These are phyloP conservation scores for Phaeosphaeriaceae sp. DNA, from an alignment of 2,329 filamentous ascomycete species.

Conservation along the genomic window DNA sequence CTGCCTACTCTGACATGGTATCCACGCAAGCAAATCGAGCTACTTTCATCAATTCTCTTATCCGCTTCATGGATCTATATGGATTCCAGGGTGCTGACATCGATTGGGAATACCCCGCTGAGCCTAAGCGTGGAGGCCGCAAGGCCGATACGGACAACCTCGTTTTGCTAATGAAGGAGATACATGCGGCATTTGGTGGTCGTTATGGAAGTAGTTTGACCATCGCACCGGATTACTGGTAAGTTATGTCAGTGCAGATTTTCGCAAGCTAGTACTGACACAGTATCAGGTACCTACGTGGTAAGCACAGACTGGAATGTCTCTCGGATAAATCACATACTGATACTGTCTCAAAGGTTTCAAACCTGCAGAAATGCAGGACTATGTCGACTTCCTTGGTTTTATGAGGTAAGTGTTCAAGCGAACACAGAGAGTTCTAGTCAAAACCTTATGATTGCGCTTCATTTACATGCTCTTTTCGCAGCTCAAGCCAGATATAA, in stretches of 20 bases:
- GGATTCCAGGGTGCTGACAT: slow-evolving; percentile 56
- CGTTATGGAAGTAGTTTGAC: slow-evolving; percentile 35
- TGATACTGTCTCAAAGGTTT: slow-evolving; percentile 15
- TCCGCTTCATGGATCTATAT: slow-evolving; percentile 51
- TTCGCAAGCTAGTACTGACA: not conserved
- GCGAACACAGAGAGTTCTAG: not conserved
- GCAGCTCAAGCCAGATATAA: not conserved
- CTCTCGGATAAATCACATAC: not conserved
- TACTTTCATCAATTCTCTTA: slow-evolving; percentile 48
- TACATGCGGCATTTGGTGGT: slow-evolving; percentile 18
- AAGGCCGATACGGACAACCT: slow-evolving; percentile 42
- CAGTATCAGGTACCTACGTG: not conserved
- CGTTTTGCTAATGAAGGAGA: slow-evolving; percentile 25
- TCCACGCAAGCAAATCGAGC: slow-evolving; percentile 24
- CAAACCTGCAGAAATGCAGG: slow-evolving; percentile 47
- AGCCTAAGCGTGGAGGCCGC: slow-evolving; percentile 45
- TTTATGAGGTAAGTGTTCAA: slow-evolving; percentile 17
- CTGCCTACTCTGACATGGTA: slow-evolving; percentile 40
- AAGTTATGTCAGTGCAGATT: slow-evolving; percentile 5
- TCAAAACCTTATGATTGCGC: not conserved
- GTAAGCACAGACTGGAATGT: not conserved
- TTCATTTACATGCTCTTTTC: not conserved
- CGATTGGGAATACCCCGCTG: slow-evolving; percentile 53
- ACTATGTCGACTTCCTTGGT: slow-evolving; percentile 39
- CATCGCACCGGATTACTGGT: slow-evolving; percentile 32